These are phyloP conservation scores for Ceriops decandra DNA, from an alignment of 345 rosid genomes.

Conservation along the genomic window DNA sequence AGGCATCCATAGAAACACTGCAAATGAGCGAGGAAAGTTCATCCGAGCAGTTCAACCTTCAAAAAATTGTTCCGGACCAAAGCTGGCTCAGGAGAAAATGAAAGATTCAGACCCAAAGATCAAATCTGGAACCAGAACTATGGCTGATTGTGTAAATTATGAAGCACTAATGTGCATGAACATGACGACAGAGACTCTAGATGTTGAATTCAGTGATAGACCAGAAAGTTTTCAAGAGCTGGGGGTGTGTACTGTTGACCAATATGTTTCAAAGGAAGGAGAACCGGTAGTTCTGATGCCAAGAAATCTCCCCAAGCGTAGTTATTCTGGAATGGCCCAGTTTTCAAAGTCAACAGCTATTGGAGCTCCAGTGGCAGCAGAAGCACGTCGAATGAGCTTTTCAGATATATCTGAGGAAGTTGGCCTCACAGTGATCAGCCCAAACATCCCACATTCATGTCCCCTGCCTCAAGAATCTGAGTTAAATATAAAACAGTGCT, in stretches of 20 bases:
- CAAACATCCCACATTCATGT: conserved; percentile 38
- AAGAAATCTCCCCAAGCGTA: conserved; percentile 34
- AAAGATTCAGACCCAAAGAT: conserved; percentile 29
- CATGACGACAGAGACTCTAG: conserved; percentile 29
- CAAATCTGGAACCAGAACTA: conserved; percentile 21
- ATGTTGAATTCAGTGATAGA: conserved; percentile 26
- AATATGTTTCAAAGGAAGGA: conserved; percentile 23
- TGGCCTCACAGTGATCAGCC: conserved; percentile 22
- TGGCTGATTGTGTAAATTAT: conserved; percentile 25
- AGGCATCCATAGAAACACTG: conserved; percentile 3
- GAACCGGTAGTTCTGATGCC: conserved; percentile 48
- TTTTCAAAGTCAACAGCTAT: conserved; percentile 24
- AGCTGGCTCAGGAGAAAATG: conserved; percentile 26
- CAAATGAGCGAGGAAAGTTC: conserved; percentile 19
- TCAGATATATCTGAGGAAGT: conserved; percentile 29
- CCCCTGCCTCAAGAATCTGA: conserved; percentile 41
- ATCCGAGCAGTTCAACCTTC: conserved; percentile 24
- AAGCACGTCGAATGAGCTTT: conserved; percentile 37
- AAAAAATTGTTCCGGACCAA: conserved; percentile 20
- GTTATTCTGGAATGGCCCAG: conserved; percentile 30
- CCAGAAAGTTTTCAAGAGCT: conserved; percentile 30
- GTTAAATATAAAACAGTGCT: conserved; percentile 28
- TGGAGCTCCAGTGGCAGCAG: conserved; percentile 28
- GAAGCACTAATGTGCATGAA: conserved; percentile 26
- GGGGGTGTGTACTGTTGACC: conserved; percentile 21